These are phyloP conservation scores for Clonostachys solani DNA, from an alignment of 2,329 filamentous ascomycete genomes.

Conservation along the genomic window DNA sequence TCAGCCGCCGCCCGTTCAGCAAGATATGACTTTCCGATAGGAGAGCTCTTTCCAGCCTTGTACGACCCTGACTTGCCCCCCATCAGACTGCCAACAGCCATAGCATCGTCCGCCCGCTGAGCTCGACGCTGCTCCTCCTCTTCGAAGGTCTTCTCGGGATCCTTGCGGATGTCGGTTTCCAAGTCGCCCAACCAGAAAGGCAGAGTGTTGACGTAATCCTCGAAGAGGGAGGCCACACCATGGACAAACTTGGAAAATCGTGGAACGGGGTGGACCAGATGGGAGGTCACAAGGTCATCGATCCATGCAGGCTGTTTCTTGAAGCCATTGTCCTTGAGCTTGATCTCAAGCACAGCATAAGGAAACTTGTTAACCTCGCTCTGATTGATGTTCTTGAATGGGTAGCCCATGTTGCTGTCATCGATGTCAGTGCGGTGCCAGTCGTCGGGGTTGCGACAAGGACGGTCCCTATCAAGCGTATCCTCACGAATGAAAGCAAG, in stretches of 20 bases:
- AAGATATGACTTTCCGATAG: constrained; percentile 62
- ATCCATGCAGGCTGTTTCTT: constrained; percentile 80
- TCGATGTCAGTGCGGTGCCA: constrained; percentile 96
- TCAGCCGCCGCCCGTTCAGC: constrained; percentile 50
- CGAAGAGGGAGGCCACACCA: constrained; percentile 85
- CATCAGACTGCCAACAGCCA: constrained; percentile 84
- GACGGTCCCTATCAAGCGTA: constrained; percentile 74
- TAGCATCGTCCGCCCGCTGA: constrained; percentile 78
- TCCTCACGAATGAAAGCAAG: constrained; percentile 81
- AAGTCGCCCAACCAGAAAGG: constrained; percentile 95
- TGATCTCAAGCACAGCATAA: constrained; percentile 88
- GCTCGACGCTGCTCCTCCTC: constrained; percentile 83
- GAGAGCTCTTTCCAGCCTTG: constrained; percentile 61
- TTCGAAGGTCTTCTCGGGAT: constrained; percentile 86
- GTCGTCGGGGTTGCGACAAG: constrained; percentile 79
- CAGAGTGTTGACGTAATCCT: constrained; percentile 92
- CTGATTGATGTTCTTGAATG: constrained; percentile 82
- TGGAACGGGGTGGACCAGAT: constrained; percentile 84
- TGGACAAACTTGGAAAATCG: constrained; percentile 97
- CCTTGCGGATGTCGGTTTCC: constrained; percentile 89
- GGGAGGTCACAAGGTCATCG: constrained; percentile 85
- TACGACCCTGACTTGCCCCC: constrained; percentile 52
- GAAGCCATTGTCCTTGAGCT: constrained; percentile 64
- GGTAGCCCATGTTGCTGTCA: constrained; percentile 74
- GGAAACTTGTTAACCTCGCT: constrained; percentile 91